phyloP scores from a whole-genome alignment of 768 basidiomycete genomes.

The Trametes coccinea region DNA sequence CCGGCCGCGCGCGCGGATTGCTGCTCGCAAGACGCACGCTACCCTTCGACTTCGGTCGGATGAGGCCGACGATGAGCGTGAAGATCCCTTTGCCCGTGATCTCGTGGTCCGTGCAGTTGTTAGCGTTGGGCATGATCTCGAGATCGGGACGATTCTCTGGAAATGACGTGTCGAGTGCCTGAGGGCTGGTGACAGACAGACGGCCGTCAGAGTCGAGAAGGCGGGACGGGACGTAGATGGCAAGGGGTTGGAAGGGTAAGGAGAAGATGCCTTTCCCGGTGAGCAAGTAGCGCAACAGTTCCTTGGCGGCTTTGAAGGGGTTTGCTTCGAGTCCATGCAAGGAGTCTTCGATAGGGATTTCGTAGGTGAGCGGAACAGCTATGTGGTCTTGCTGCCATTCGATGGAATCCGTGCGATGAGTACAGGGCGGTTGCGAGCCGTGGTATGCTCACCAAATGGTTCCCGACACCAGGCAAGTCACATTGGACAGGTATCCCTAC shows the following conservation, averaged over 20 bases:
- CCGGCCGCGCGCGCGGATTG: conserved; percentile 31
- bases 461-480: background rate
- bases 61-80: conserved; percentile 22
- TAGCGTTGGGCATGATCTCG: conserved; percentile 35
- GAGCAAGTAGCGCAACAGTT: conserved; percentile 17
- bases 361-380: conserved; percentile 6
- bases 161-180: background rate
- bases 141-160: conserved; percentile 33
- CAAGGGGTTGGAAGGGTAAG: background rate
- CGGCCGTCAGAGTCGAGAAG: background rate
- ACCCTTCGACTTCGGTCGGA: conserved; percentile 27
- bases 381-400: conserved; percentile 10
- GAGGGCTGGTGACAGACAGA: background rate
- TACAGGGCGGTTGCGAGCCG: background rate
- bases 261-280: conserved; percentile 7
- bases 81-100: conserved; percentile 15
- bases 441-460: background rate
- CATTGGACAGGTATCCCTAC: background rate
- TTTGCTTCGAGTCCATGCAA: background rate
- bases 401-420: background rate
- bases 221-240: conserved; percentile 1
- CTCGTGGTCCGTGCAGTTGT: conserved; percentile 4
- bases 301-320: background rate
- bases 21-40: conserved; percentile 30
- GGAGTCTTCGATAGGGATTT: conserved; percentile 11